Percentiles rank a stretch among this genome's conserved stretches.
These are phyloP conservation scores for Cyclotella choctawhatcheeana DNA, from an alignment of 108 stramenopile species.

Conservation along the genomic window DNA sequence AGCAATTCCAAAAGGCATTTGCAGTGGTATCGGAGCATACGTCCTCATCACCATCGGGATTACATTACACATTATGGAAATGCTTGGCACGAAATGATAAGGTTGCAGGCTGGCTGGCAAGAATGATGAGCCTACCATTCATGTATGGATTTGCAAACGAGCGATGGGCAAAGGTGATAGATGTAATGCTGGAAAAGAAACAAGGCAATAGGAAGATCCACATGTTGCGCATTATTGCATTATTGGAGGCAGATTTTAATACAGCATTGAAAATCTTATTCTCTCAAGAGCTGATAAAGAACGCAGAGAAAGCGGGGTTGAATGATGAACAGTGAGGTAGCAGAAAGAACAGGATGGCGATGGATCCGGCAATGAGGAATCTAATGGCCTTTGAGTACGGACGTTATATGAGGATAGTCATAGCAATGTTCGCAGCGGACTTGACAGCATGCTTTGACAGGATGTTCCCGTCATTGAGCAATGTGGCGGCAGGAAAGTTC, in stretches of 20 bases:
- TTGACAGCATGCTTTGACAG: slow-evolving; percentile 21
- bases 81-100: slow-evolving; percentile 7
- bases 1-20: slow-evolving; percentile 12
- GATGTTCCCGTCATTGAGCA: slow-evolving; percentile 10
- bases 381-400: slow-evolving; percentile 20
- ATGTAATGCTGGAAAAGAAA: slow-evolving; percentile 41
- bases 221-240: slow-evolving; percentile 14
- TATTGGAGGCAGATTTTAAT: slow-evolving; percentile 28
- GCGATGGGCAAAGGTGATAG: slow-evolving; percentile 5
- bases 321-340: slow-evolving; percentile 21
- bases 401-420: not conserved
- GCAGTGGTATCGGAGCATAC: slow-evolving; percentile 8
- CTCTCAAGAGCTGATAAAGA: not conserved
- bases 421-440: slow-evolving; percentile 8
- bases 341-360: not conserved
- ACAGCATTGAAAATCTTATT: slow-evolving; percentile 26
- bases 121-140: slow-evolving; percentile 17
- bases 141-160: slow-evolving; percentile 5
- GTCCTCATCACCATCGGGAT: not conserved
- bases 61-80: slow-evolving; percentile 36
- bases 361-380: slow-evolving; percentile 28
- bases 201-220: slow-evolving; percentile 19
- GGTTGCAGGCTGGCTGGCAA: not conserved
- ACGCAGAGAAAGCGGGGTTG: not conserved
- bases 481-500: not conserved